Conservation (phyloP, 164 flowering plant species). For the Dillenia suffruticosa region DNA sequence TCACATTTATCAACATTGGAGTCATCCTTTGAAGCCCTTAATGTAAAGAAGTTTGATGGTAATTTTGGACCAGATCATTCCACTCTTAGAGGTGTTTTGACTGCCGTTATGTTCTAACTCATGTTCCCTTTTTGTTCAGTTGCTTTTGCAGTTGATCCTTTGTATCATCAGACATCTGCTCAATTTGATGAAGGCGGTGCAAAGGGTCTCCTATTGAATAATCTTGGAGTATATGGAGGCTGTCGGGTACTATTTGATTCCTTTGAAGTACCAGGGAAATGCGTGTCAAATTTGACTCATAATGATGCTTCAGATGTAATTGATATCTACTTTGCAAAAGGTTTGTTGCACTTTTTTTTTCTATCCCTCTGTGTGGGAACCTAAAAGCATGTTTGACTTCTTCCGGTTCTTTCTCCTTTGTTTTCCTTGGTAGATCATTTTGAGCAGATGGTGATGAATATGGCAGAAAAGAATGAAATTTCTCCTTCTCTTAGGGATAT, state of each 20-base stretch:
- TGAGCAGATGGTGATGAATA: conserved; percentile 61
- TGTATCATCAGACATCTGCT: conserved; percentile 95
- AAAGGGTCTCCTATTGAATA: conserved; percentile 87
- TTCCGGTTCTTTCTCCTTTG: conserved; percentile 4
- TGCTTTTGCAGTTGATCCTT: conserved; percentile 94
- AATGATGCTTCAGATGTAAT: conserved; percentile 37
- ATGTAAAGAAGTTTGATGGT: conserved; percentile 97
- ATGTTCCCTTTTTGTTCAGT: conserved; percentile 28
- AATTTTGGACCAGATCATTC: conserved; percentile 9
- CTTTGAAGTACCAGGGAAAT: conserved; percentile 76
- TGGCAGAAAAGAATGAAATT: conserved; percentile 55
- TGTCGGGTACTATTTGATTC: conserved; percentile 96
- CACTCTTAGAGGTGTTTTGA: neutral
- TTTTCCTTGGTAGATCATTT: conserved; percentile 44
- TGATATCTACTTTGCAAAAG: conserved; percentile 81
- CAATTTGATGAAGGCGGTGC: conserved; percentile 99
- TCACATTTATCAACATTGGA: conserved; percentile 88
- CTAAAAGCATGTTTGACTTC: conserved; percentile 1
- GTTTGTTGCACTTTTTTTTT: conserved; percentile 29
- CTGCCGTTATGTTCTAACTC: neutral
- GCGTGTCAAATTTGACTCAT: conserved; percentile 23
- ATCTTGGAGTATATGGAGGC: conserved; percentile 89
- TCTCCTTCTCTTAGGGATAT: conserved; percentile 72
- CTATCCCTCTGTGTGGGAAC: neutral
- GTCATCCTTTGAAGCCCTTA: conserved; percentile 84